Evolutionary conservation across 495 filamentous ascomycete genomes (phyloP).

Genomic region (Alectoria sarmentosa): DNA sequence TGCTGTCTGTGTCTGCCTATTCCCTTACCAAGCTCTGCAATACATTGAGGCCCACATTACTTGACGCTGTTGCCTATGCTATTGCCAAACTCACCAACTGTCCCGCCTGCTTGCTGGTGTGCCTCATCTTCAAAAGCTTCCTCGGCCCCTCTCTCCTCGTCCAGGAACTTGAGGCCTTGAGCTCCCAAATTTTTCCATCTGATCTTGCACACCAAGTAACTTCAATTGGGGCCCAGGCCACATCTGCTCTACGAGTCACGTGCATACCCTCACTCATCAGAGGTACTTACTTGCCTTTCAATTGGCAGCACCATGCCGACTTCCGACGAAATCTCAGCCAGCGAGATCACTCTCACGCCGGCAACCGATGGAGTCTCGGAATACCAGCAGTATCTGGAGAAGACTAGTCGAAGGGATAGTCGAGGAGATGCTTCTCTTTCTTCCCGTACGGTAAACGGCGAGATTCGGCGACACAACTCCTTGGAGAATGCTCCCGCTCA

Average conservation of each 20-base stretch:
- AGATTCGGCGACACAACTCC: conserved; percentile 1
- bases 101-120: not conserved
- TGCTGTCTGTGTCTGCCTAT: not conserved
- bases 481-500: not conserved
- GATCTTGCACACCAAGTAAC: not conserved
- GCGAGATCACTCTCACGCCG: conserved; percentile 19
- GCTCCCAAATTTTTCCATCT: not conserved
- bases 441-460: not conserved
- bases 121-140: not conserved
- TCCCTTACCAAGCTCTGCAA: not conserved
- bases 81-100: not conserved
- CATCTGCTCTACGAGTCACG: not conserved
- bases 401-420: conserved; percentile 15
- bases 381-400: conserved; percentile 20
- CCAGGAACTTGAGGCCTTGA: not conserved
- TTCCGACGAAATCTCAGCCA: conserved; percentile 2
- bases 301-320: not conserved
- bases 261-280: not conserved
- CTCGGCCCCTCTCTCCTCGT: not conserved
- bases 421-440: conserved; percentile 11
- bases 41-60: too few relatives aligned
- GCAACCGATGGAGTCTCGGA: conserved; percentile 14
- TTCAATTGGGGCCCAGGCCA: not conserved
- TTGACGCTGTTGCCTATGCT: not conserved
- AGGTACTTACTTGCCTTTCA: not conserved